Evolutionary conservation across 2,329 filamentous ascomycete species (phyloP).

Genomic region (Alternaria sp.): DNA sequence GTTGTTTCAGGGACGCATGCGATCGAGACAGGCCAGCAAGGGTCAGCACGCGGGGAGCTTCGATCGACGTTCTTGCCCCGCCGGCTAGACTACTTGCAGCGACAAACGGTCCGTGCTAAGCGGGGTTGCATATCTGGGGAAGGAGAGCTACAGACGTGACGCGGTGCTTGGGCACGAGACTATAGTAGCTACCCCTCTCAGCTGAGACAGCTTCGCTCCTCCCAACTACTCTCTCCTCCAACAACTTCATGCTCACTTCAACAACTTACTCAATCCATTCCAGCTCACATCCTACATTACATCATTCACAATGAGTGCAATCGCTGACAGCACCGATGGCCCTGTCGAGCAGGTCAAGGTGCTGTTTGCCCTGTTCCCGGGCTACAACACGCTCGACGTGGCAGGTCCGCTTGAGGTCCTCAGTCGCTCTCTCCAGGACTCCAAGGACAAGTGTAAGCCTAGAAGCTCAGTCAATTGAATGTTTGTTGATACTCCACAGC

Average conservation of each 20-base stretch:
- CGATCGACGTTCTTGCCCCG: conserved; percentile 25
- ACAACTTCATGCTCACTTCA: conserved; percentile 23
- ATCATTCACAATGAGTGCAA: conserved; percentile 50
- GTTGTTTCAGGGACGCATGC: conserved; percentile 20
- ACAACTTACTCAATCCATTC: conserved; percentile 24
- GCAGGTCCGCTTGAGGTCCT: conserved; percentile 66
- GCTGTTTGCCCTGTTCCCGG: conserved; percentile 63
- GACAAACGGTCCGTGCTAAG: conserved; percentile 24
- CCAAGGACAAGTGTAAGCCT: conserved; percentile 58
- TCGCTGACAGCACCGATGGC: conserved; percentile 47
- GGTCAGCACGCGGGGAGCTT: conserved; percentile 13
- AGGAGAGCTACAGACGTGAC: conserved; percentile 26
- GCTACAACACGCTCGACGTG: conserved; percentile 65
- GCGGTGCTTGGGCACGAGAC: conserved; percentile 28
- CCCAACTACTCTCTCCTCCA: conserved; percentile 24
- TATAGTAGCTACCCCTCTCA: conserved; percentile 27
- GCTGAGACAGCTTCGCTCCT: conserved; percentile 22
- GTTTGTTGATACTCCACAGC: conserved; percentile 47
- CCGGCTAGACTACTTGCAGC: conserved; percentile 20
- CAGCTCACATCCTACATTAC: conserved; percentile 21
- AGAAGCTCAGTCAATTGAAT: conserved; percentile 1
- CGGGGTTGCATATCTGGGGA: conserved; percentile 36
- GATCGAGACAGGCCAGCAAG: conserved; percentile 17
- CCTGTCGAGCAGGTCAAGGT: conserved; percentile 67
- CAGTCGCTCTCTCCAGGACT: conserved; percentile 60